These are phyloP conservation scores for Nyssa sinensis DNA, from an alignment of 148 eudicot genomes.

Conservation along the genomic window DNA sequence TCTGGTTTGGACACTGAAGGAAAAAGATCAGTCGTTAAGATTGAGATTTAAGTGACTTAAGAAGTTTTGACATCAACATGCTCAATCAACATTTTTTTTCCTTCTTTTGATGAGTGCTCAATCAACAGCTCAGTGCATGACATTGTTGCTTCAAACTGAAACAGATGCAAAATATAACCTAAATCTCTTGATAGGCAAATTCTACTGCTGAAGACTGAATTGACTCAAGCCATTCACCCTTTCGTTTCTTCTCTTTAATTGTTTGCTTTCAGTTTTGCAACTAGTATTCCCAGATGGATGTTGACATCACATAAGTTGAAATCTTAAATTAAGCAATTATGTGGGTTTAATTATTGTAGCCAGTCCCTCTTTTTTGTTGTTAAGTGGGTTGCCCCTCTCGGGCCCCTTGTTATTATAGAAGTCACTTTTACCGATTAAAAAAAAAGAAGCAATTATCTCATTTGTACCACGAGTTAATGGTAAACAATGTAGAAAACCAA, in stretches of 20 bases:
- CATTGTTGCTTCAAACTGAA: background rate
- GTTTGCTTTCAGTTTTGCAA: background rate
- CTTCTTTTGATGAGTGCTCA: no score
- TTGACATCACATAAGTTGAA: background rate
- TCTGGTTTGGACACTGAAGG: background rate
- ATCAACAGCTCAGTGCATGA: background rate
- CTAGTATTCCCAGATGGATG: background rate
- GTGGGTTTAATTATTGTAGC: no score
- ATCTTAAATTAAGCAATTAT: background rate
- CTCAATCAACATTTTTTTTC: slow-evolving; percentile 1
- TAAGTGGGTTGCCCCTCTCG: no score
- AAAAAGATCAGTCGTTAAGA: background rate
- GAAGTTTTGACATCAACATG: background rate
- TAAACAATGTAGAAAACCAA: background rate
- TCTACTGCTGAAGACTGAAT: background rate
- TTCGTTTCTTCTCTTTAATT: slow-evolving; percentile 4
- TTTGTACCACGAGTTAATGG: background rate
- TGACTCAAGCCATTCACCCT: background rate
- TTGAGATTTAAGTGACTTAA: background rate
- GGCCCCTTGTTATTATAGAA: no score
- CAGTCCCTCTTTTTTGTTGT: no score
- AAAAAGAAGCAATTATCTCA: no score
- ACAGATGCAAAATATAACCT: background rate
- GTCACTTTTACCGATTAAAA: no score
- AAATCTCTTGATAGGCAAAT: slow-evolving; percentile 1